phyloP scores from a whole-genome alignment of 768 basidiomycete genomes.

The Naganishia randhawae region DNA sequence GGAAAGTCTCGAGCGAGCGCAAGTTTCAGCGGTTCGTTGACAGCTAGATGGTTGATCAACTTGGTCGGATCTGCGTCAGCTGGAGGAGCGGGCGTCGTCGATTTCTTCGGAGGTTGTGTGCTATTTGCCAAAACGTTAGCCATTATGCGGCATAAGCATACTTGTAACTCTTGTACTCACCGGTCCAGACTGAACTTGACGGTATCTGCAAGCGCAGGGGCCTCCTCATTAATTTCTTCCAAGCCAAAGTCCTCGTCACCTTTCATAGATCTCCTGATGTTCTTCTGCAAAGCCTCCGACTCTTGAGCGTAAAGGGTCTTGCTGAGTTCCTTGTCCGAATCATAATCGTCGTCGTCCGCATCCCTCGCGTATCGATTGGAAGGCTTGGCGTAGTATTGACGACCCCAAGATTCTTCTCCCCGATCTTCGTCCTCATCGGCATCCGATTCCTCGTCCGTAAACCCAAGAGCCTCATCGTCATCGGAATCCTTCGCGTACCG shows the following conservation, averaged over 20 bases:
- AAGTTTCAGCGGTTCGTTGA: slow-evolving; percentile 47
- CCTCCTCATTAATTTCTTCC: slow-evolving; percentile 54
- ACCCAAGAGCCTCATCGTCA: slow-evolving; percentile 29
- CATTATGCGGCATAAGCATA: background rate
- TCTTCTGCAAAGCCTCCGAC: slow-evolving; percentile 71
- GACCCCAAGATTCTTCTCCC: slow-evolving; percentile 77
- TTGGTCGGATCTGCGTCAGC: slow-evolving; percentile 33
- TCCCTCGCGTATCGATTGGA: slow-evolving; percentile 41
- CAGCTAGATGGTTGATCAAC: slow-evolving; percentile 41
- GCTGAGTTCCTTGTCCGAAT: slow-evolving; percentile 59
- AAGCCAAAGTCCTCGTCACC: slow-evolving; percentile 80
- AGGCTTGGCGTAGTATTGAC: slow-evolving; percentile 69
- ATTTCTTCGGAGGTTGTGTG: background rate
- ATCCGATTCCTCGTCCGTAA: slow-evolving; percentile 47
- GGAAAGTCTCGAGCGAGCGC: slow-evolving; percentile 49
- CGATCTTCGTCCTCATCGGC: slow-evolving; percentile 47
- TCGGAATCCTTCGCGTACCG: slow-evolving; percentile 46
- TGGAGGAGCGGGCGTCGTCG: slow-evolving; percentile 32
- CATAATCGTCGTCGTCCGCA: slow-evolving; percentile 62
- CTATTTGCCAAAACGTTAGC: background rate
- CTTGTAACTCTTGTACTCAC: background rate
- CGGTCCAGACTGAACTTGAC: slow-evolving; percentile 15
- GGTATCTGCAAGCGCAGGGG: background rate
- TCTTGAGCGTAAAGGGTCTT: slow-evolving; percentile 87
- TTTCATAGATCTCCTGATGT: slow-evolving; percentile 64